These are phyloP conservation scores for Gracilaria gracilis DNA, from an alignment of 23 red algal species.

Conservation along the genomic window DNA sequence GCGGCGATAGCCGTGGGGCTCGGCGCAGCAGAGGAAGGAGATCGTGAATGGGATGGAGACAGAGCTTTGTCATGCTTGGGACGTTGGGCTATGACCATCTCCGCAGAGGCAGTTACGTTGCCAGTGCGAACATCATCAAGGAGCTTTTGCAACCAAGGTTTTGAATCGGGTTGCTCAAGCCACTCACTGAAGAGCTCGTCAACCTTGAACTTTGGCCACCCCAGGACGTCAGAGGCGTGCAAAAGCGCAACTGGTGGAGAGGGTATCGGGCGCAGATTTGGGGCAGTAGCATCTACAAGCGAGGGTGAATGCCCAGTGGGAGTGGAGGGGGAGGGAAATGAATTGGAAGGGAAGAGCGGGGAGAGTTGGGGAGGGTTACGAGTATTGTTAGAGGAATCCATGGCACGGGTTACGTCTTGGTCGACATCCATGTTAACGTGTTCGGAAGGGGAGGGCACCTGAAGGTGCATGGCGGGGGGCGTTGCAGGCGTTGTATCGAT, in stretches of 20 bases:
- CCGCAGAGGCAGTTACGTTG: background rate
- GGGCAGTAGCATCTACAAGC: conserved; percentile 22
- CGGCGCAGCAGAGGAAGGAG: conserved; percentile 18
- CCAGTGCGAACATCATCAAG: conserved; percentile 60
- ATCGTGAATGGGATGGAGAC: conserved; percentile 38
- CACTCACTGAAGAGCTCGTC: conserved; percentile 83
- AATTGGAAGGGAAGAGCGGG: background rate
- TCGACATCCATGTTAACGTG: conserved; percentile 75
- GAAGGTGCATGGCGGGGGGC: conserved; percentile 47
- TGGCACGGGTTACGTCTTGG: conserved; percentile 37
- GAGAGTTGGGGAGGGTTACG: conserved; percentile 6
- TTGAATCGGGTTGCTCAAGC: conserved; percentile 71
- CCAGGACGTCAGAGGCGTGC: conserved; percentile 62
- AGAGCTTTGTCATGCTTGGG: conserved; percentile 13
- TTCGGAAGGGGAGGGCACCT: conserved; percentile 28
- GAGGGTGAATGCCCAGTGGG: background rate
- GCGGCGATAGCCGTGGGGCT: background rate
- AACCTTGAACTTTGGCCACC: conserved; percentile 82
- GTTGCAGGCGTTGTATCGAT: conserved; percentile 71
- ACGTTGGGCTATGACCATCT: conserved; percentile 20
- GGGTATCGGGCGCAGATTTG: conserved; percentile 30
- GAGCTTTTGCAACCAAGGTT: conserved; percentile 47
- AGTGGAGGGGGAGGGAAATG: conserved; percentile 22
- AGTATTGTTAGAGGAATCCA: conserved; percentile 5
- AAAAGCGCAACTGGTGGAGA: conserved; percentile 46